Evolutionary conservation across 169 alveolate genomes (phyloP).

Genomic region (Plasmodium gaboni): DNA sequence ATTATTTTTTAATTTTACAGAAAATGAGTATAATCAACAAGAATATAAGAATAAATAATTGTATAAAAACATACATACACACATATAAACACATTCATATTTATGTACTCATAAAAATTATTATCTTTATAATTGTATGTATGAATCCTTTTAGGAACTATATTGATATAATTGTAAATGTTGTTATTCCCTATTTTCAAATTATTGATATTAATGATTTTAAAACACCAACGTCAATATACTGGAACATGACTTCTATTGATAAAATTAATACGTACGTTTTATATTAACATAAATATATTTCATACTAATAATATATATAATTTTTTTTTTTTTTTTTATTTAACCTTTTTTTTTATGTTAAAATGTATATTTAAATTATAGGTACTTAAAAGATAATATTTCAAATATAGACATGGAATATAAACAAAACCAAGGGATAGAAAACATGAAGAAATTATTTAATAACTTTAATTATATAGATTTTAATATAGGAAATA

Average conservation of each 20-base stretch:
- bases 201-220: slow-evolving; percentile 67
- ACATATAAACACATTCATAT: neutral
- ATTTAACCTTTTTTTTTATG: slow-evolving; percentile 1
- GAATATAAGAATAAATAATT: slow-evolving; percentile 16
- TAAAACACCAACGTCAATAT: slow-evolving; percentile 63
- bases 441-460: slow-evolving; percentile 58
- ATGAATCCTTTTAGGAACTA: slow-evolving; percentile 24
- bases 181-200: slow-evolving; percentile 74
- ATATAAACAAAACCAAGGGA: slow-evolving; percentile 47
- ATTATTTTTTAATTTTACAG: slow-evolving; percentile 13
- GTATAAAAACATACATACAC: slow-evolving; percentile 1
- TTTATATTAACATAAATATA: neutral
- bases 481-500: slow-evolving; percentile 71
- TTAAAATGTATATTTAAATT: neutral
- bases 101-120: too few species aligned
- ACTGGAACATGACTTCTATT: slow-evolving; percentile 70
- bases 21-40: slow-evolving; percentile 24
- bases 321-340: slow-evolving; percentile 8
- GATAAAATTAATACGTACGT: slow-evolving; percentile 53
- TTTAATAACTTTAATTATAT: slow-evolving; percentile 60
- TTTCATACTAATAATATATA: neutral
- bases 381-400: slow-evolving; percentile 48
- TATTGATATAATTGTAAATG: slow-evolving; percentile 64
- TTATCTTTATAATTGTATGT: too few species aligned
- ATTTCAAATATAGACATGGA: slow-evolving; percentile 44